These are phyloP conservation scores for Buddleja alternifolia DNA, from an alignment of 257 asterid species.

Conservation along the genomic window DNA sequence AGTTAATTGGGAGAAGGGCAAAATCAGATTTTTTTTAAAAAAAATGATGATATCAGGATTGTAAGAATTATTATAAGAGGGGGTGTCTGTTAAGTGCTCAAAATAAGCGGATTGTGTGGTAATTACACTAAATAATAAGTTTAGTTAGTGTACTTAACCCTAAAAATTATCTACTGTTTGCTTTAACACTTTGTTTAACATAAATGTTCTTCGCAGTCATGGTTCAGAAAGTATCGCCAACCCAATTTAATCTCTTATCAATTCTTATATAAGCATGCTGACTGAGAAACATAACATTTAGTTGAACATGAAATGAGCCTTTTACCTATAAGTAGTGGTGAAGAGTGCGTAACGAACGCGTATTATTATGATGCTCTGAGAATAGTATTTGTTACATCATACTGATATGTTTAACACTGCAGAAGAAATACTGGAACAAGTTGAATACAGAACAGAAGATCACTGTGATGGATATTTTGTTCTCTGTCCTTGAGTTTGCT, in stretches of 20 bases:
- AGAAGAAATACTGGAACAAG: constrained; percentile 94
- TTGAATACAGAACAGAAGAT: constrained; percentile 77
- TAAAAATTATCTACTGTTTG: neutral
- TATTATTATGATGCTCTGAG: constrained; percentile 23
- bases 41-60: too few relatives aligned
- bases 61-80: too few relatives aligned
- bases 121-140: too few relatives aligned
- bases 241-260: constrained; percentile 2
- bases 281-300: constrained; percentile 26
- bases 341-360: neutral
- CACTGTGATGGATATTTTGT: constrained; percentile 81
- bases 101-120: too few relatives aligned
- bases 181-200: constrained; percentile 14
- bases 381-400: constrained; percentile 15
- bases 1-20: too few relatives aligned
- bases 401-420: constrained; percentile 41
- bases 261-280: constrained; percentile 11
- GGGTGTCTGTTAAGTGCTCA: too few relatives aligned
- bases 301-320: neutral
- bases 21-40: too few relatives aligned
- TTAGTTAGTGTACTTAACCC: too few relatives aligned
- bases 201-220: constrained; percentile 14
- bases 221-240: constrained; percentile 10
- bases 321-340: neutral
- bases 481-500: constrained; percentile 89